A percentile compares a stretch with the other conserved stretches of the same genome.
Conservation (phyloP, 2,329 filamentous ascomycete species). For the Colletotrichum ledebouriae region DNA sequence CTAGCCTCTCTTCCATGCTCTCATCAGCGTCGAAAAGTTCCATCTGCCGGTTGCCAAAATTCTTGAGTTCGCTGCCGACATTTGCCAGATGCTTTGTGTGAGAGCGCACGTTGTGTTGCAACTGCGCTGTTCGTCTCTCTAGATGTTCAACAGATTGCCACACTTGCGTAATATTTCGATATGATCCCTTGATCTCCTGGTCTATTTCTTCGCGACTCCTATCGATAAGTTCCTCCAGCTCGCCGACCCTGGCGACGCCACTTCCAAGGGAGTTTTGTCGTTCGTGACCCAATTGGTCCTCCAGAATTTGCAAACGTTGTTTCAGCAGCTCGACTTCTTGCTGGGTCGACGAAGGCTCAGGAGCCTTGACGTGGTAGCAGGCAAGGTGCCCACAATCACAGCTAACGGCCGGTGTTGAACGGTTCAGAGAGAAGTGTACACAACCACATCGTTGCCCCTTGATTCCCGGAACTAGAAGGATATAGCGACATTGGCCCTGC, state of each 20-base stretch:
- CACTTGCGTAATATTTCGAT: constrained; percentile 66
- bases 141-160: constrained; percentile 66
- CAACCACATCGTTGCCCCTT: constrained; percentile 71
- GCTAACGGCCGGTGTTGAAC: constrained; percentile 64
- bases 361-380: constrained; percentile 68
- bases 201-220: constrained; percentile 64
- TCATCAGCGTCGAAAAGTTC: constrained; percentile 65
- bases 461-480: constrained; percentile 68
- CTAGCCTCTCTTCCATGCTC: constrained; percentile 67
- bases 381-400: constrained; percentile 73
- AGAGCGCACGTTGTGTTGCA: constrained; percentile 54
- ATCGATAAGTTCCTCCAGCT: constrained; percentile 68
- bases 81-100: constrained; percentile 57
- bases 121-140: constrained; percentile 53
- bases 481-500: constrained; percentile 71
- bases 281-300: constrained; percentile 57
- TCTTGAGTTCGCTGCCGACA: constrained; percentile 58
- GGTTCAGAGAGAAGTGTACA: constrained; percentile 68
- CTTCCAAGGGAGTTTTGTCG: constrained; percentile 54
- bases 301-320: constrained; percentile 59
- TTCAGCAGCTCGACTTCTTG: constrained; percentile 64
- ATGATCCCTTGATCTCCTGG: constrained; percentile 67
- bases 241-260: constrained; percentile 60
- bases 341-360: constrained; percentile 58
- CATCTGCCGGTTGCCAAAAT: constrained; percentile 62